Evolutionary conservation across 352 stramenopile species (phyloP).

Genomic region (Globisporangium paroecandrum): DNA sequence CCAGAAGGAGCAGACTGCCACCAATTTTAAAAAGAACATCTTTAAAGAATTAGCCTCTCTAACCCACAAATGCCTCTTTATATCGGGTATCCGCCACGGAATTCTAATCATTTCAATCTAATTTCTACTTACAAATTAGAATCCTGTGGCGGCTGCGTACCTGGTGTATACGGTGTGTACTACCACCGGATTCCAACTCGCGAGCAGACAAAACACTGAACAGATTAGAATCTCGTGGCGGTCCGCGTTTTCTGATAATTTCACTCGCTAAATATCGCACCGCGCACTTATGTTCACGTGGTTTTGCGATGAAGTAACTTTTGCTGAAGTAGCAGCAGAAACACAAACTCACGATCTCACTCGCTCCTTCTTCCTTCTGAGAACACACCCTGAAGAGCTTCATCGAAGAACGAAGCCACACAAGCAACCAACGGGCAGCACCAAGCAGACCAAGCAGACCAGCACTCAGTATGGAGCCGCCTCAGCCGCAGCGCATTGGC

Average conservation of each 20-base stretch:
- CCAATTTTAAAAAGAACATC: no score
- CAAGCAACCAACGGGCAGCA: not conserved
- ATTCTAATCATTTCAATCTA: not conserved
- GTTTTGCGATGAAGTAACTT: not conserved
- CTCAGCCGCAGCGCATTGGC: constrained; percentile 4
- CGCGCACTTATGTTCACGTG: not conserved
- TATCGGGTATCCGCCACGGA: not conserved
- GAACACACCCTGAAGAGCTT: not conserved
- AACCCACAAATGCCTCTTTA: not conserved
- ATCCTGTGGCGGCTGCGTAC: not conserved
- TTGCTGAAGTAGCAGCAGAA: not conserved
- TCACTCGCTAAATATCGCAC: not conserved
- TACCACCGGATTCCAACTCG: no score
- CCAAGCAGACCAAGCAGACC: not conserved
- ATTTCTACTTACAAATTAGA: not conserved
- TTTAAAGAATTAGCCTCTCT: no score
- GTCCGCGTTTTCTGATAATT: not conserved
- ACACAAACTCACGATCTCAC: no score
- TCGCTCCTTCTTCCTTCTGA: not conserved
- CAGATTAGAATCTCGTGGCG: not conserved
- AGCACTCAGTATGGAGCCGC: not conserved
- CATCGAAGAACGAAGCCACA: not conserved
- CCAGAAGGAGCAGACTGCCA: no score
- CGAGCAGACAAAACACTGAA: no score
- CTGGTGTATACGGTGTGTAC: no score